Evolutionary conservation across 176 grass and related monocot genomes (phyloP), one percentile per base, ranked within the genome.

Genomic region (Oryza brachyantha): DNA sequence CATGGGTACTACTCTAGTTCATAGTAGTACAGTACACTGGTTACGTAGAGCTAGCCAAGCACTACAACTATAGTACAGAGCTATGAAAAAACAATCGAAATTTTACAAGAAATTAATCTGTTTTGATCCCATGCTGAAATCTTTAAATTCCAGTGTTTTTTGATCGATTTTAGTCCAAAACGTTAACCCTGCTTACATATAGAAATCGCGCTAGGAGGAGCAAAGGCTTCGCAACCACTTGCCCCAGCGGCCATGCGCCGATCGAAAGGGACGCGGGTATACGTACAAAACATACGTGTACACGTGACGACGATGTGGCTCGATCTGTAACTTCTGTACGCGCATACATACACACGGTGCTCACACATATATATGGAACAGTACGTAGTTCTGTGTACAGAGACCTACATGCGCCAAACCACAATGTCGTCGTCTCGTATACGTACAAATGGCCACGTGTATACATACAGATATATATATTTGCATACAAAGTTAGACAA

Each of bases 221-320:
- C 39, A 52, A 52, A 17, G 29, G 29, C 62, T 38, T n/a, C 22
- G 17, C 58, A 63, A 22, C 59, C 17, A 45, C 25, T 45, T 61
- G 36, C 31, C 73, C 31, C 73, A n/a, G n/a, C n/a, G n/a, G n/a
- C 57, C 58, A 31, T 76, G 74, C 26, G n/a, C n/a, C n/a, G n/a
- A n/a, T n/a, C 26, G 14, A 76, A 28, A 29, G 60, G 8, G 64
- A 79, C 64, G 5, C 34, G 12, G 9, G 32, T 10, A 13, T 31
- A 38, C 65, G 65, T 69, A 80, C 64, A 59, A 58, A 75, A 28
- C 76, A 8, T 67, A 27, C 1, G 13, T 17, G n/a, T 25, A 68
- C 36, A 27, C 38, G 48, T 39, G 48, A 69, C 17, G 65, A 52
- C 48, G 48, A 16, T 52, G 1, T 5, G 9, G 3, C 12, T 24